Conservation (phyloP, 1,284 basidiomycete genomes). For the Rhodotorula sp. region DNA sequence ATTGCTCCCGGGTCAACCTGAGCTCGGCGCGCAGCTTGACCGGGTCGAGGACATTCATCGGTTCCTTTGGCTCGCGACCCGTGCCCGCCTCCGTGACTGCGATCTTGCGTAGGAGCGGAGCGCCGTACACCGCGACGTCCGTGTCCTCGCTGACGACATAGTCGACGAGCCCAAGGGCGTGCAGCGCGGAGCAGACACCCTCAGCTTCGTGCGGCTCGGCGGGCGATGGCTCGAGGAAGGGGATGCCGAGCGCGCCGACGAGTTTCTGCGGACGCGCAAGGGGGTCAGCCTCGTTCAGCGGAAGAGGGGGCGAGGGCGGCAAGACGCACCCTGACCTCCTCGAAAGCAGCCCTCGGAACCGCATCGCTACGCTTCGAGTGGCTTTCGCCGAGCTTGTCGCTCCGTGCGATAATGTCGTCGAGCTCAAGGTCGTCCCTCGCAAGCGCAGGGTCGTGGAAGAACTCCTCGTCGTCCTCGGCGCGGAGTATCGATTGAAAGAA, state of each 20-base stretch:
- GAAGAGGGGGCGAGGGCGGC: background rate
- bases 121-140: slow-evolving; percentile 38
- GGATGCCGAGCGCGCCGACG: slow-evolving; percentile 31
- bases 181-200: slow-evolving; percentile 33
- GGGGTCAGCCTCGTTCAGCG: background rate
- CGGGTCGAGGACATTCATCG: slow-evolving; percentile 34
- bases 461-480: background rate
- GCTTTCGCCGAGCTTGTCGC: slow-evolving; percentile 6
- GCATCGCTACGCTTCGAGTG: background rate
- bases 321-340: slow-evolving; percentile 14
- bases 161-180: slow-evolving; percentile 14
- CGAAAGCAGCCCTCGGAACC: slow-evolving; percentile 11
- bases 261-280: slow-evolving; percentile 15
- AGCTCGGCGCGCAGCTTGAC: slow-evolving; percentile 62
- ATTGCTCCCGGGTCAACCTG: slow-evolving; percentile 61
- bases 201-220: slow-evolving; percentile 37
- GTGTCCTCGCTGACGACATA: slow-evolving; percentile 41
- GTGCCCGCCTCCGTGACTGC: background rate
- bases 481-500: slow-evolving; percentile 16
- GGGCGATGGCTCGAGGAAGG: slow-evolving; percentile 23
- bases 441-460: background rate
- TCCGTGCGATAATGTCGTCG: background rate
- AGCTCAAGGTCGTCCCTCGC: slow-evolving; percentile 7
- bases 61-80: background rate
- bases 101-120: slow-evolving; percentile 26